Base-by-base conservation (phyloP, 2,329 filamentous ascomycete genomes). In the Capronia coronata region DNA sequence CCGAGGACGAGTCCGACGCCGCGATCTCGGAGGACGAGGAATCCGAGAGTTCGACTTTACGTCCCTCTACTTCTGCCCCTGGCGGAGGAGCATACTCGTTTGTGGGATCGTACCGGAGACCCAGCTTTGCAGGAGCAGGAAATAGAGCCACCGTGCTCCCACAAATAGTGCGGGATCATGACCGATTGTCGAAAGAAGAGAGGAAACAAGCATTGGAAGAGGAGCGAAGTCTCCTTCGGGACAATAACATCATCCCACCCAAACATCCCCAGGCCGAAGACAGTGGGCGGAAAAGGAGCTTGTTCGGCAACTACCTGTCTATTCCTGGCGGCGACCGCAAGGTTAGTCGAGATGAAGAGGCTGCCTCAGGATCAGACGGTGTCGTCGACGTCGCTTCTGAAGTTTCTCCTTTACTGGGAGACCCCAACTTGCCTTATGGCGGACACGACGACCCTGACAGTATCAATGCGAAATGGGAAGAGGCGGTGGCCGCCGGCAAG, bases 401-500 rank as follows among this genome's bases (percentile, higher is more conserved):
- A 65, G 71, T 63, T 2, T 76, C 77, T 29, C 64, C 75, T 48
- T 65, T 78, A 32, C 64, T 80, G 13, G 68, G 64, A 27, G 66
- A 67, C 58, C 65, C 64, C 40, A 57, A 51, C 9, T 60, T 63
- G 46, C 68, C 68, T 14, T 73, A 75, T 57, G 71, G 72, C 9
- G 70, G 73, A 18, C 70, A 70, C 32, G 72, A 72, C 48, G 72
- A 69, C 3, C 70, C 75, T 3, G 78, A 80, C 39, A 73, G 77
- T 44, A 73, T 90, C 43, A 79, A 84, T 59, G 76, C 81, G 61
- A 84, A 87, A 63, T 94, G 88, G 88, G 84, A 91, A 55, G 85
- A 89, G 54, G 91, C 90, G 0, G 86, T 96, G 9, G 77, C 80
- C 1, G 79, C 84, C 0, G 88, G 89, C 9, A 78, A 82, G 63